A percentile compares a stretch with the other conserved stretches of the same genome.
Evolutionary conservation across 768 basidiomycete genomes (phyloP).

Genomic region (Butyriboletus loyo): DNA sequence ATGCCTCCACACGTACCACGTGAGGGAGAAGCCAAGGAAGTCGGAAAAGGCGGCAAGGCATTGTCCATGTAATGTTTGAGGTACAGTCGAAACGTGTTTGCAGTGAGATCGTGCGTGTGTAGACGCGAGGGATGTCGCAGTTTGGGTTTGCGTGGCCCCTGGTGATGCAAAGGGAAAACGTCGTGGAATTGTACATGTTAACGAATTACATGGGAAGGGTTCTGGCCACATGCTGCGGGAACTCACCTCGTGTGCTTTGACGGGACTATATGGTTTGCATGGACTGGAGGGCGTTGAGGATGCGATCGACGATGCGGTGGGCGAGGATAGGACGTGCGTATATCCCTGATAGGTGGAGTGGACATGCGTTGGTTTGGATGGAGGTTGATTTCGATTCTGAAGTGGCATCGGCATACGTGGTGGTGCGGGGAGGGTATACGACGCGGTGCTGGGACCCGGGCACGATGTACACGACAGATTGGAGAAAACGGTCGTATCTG

Average conservation of each 20-base stretch:
- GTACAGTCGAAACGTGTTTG: constrained; percentile 71
- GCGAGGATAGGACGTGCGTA: constrained; percentile 18
- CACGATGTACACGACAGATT: constrained; percentile 3
- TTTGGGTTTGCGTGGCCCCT: constrained; percentile 35
- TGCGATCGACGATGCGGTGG: constrained; percentile 18
- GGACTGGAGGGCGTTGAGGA: constrained; percentile 32
- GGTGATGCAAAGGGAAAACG: background rate
- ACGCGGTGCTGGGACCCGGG: background rate
- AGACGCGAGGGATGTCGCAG: constrained; percentile 74
- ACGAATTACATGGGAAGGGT: background rate
- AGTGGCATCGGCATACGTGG: constrained; percentile 10
- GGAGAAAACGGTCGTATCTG: constrained; percentile 11
- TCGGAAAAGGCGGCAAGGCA: constrained; percentile 24
- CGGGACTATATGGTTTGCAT: constrained; percentile 25
- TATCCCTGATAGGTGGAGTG: background rate
- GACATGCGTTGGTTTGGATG: background rate
- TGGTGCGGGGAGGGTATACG: constrained; percentile 12
- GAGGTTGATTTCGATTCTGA: constrained; percentile 7
- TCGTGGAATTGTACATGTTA: background rate
- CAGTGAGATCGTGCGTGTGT: constrained; percentile 63
- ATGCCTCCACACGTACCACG: constrained; percentile 1
- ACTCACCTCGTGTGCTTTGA: constrained; percentile 13
- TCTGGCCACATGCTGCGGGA: background rate
- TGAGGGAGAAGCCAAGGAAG: background rate
- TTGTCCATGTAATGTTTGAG: constrained; percentile 79